Percentiles rank a stretch among this genome's conserved stretches.
Evolutionary conservation across 1,139 yeast species (phyloP).

Genomic region (Lodderomyces orthopsilosis): DNA sequence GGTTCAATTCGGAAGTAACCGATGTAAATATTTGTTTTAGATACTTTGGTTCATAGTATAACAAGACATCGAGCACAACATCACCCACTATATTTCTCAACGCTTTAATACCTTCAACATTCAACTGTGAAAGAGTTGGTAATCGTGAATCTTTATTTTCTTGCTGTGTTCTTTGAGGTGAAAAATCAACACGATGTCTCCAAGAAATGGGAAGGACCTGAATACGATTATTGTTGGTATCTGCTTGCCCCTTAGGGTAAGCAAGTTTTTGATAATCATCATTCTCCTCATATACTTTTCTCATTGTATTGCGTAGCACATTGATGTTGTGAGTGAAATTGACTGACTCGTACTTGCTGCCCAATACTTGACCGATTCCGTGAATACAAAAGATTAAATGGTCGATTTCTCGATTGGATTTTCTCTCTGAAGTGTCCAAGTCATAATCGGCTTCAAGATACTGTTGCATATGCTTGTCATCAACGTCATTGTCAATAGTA

Average conservation of each 20-base stretch:
- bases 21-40: slow-evolving; percentile 59
- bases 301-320: slow-evolving; percentile 62
- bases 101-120: slow-evolving; percentile 78
- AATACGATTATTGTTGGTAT: slow-evolving; percentile 51
- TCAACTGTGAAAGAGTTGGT: slow-evolving; percentile 70
- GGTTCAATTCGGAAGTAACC: slow-evolving; percentile 69
- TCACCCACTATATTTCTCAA: slow-evolving; percentile 79
- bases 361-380: slow-evolving; percentile 90
- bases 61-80: slow-evolving; percentile 78
- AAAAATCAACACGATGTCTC: slow-evolving; percentile 69
- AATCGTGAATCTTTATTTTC: slow-evolving; percentile 36
- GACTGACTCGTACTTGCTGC: slow-evolving; percentile 73
- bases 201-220: slow-evolving; percentile 80
- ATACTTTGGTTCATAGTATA: slow-evolving; percentile 79
- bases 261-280: slow-evolving; percentile 39
- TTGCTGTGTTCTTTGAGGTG: slow-evolving; percentile 41
- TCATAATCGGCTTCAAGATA: slow-evolving; percentile 56
- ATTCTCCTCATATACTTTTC: slow-evolving; percentile 50
- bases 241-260: slow-evolving; percentile 22
- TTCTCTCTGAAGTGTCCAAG: slow-evolving; percentile 28
- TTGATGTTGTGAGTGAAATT: slow-evolving; percentile 87
- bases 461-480: slow-evolving; percentile 33
- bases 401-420: slow-evolving; percentile 57
- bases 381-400: slow-evolving; percentile 85
- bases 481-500: slow-evolving; percentile 15